Evolutionary conservation across 352 stramenopile genomes (phyloP).

Genomic region (Pythium coloratum): DNA sequence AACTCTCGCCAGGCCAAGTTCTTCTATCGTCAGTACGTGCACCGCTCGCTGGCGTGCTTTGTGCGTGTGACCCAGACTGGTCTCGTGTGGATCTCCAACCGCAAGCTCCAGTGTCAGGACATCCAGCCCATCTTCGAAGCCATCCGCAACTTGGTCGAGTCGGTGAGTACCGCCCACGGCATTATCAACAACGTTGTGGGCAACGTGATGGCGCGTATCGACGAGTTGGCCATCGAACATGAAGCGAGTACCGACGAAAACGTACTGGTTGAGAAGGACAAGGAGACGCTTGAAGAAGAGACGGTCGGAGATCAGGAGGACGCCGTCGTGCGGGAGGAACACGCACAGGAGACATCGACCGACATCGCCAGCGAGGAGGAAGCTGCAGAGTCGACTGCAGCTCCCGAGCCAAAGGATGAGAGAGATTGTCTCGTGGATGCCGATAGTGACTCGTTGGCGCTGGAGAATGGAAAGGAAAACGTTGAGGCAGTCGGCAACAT

Average conservation of each 20-base stretch:
- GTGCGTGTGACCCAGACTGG: conserved; percentile 75
- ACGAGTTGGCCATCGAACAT: not conserved
- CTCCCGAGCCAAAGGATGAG: not conserved
- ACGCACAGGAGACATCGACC: not conserved
- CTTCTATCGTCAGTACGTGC: conserved; percentile 72
- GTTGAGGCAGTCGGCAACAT: conserved; percentile 16
- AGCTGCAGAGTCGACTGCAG: not conserved
- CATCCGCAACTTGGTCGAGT: conserved; percentile 50
- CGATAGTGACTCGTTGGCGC: not conserved
- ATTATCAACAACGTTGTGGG: conserved; percentile 38
- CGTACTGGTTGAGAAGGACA: not conserved
- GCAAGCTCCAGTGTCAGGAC: conserved; percentile 62
- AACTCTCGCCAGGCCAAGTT: conserved; percentile 37
- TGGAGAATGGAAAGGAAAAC: conserved; percentile 22
- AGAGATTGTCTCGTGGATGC: not conserved
- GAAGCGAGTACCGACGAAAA: not conserved
- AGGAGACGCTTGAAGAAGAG: not conserved
- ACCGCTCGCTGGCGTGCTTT: conserved; percentile 63
- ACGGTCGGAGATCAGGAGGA: no score
- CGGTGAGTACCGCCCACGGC: conserved; percentile 43
- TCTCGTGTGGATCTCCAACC: conserved; percentile 82
- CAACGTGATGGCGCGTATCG: conserved; percentile 20
- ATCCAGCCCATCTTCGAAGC: conserved; percentile 73
- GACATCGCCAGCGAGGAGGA: not conserved
- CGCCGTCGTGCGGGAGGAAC: not conserved